Conservation (phyloP, 1,139 yeast genomes). For the Pichia sp. region DNA sequence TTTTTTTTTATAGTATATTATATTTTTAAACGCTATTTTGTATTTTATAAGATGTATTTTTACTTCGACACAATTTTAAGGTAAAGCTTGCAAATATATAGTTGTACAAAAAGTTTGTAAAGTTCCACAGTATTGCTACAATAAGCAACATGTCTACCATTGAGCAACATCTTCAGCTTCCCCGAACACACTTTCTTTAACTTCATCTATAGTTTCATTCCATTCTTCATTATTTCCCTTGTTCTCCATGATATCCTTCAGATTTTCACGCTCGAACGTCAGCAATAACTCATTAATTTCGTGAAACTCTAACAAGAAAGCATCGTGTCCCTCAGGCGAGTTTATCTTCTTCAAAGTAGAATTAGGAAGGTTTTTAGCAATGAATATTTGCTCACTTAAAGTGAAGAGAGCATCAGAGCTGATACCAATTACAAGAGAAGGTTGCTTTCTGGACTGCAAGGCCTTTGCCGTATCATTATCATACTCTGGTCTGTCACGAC, state of each 20-base stretch:
- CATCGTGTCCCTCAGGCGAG: slow-evolving; percentile 98
- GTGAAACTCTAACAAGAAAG: slow-evolving; percentile 84
- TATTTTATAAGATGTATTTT: not conserved
- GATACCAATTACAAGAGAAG: slow-evolving; percentile 82
- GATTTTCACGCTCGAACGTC: slow-evolving; percentile 54
- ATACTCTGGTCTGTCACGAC: slow-evolving; percentile 62
- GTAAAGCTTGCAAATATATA: not conserved
- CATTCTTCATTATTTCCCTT: slow-evolving; percentile 47
- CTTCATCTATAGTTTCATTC: slow-evolving; percentile 49
- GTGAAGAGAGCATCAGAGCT: slow-evolving; percentile 92
- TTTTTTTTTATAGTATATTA: not conserved
- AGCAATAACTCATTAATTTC: slow-evolving; percentile 69
- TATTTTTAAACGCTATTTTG: not conserved
- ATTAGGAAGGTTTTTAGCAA: slow-evolving; percentile 72
- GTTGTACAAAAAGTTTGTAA: not conserved
- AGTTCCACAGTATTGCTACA: not conserved
- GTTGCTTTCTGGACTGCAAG: slow-evolving; percentile 57
- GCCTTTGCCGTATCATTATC: slow-evolving; percentile 47
- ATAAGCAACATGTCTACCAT: slow-evolving; percentile 48
- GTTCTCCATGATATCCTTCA: slow-evolving; percentile 52
- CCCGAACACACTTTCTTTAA: slow-evolving; percentile 78
- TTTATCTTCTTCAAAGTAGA: slow-evolving; percentile 64
- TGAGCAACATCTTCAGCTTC: slow-evolving; percentile 91
- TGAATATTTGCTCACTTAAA: slow-evolving; percentile 79
- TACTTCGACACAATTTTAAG: not conserved